Conservation (phyloP, 2,329 filamentous ascomycete genomes). For the Cytospora mali region DNA sequence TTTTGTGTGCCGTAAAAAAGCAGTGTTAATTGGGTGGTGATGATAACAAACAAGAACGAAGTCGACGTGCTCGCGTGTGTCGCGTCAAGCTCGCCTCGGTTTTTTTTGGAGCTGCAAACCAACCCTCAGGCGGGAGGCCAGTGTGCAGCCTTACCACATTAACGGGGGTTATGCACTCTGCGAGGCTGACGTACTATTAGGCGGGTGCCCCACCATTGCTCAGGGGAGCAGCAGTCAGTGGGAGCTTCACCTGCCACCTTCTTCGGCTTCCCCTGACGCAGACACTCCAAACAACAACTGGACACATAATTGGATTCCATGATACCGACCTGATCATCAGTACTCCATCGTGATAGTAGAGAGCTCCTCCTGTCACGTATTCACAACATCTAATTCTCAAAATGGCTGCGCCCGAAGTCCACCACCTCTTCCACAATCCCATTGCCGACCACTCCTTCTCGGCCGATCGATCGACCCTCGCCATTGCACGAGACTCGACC, state of each 20-base stretch:
- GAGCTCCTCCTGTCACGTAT: constrained; percentile 85
- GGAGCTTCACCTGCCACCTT: neutral
- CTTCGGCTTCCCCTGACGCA: constrained; percentile 13
- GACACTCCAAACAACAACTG: constrained; percentile 6
- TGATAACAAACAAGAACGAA: constrained; percentile 17
- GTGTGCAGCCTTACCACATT: constrained; percentile 14
- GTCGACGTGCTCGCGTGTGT: constrained; percentile 1
- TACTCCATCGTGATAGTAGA: constrained; percentile 76
- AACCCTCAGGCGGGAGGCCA: constrained; percentile 31
- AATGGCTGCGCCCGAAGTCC: constrained; percentile 88
- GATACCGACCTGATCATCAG: constrained; percentile 7
- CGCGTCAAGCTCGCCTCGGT: constrained; percentile 19
- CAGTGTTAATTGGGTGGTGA: neutral
- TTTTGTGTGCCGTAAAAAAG: neutral
- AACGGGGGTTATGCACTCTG: constrained; percentile 27
- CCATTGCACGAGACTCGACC: constrained; percentile 85
- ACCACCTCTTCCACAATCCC: constrained; percentile 94
- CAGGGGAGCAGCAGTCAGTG: constrained; percentile 10
- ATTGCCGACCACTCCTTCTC: constrained; percentile 99
- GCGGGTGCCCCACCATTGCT: constrained; percentile 20
- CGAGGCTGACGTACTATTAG: constrained; percentile 18
- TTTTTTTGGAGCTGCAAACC: constrained; percentile 22
- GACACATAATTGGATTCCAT: constrained; percentile 14
- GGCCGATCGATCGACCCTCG: constrained; percentile 82
- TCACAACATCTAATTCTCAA: constrained; percentile 35